Evolutionary conservation across 2,329 filamentous ascomycete species (phyloP).

Genomic region (Colletotrichum coccodes): DNA sequence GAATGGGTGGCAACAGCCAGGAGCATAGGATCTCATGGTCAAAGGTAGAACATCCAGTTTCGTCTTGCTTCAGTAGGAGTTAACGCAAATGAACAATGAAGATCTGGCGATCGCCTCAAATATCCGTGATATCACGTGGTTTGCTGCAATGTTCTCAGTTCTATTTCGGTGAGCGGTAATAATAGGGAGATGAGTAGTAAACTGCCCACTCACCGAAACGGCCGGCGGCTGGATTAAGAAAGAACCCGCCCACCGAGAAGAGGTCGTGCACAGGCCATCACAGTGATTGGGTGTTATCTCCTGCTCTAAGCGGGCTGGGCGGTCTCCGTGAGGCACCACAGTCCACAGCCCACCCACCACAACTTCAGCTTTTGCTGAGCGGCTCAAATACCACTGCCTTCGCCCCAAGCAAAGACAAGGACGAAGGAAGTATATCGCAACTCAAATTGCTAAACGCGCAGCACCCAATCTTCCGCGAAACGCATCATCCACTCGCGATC

Average conservation of each 20-base stretch:
- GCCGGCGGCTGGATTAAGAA: not conserved
- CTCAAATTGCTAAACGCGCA: not conserved
- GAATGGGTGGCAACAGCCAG: not conserved
- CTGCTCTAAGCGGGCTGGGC: constrained; percentile 29
- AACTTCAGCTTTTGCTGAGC: constrained; percentile 32
- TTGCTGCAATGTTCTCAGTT: not conserved
- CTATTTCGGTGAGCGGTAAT: not conserved
- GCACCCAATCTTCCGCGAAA: constrained; percentile 6
- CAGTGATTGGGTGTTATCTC: constrained; percentile 22
- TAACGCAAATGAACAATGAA: not conserved
- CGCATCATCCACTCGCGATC: not conserved
- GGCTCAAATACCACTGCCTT: constrained; percentile 25
- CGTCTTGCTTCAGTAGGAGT: not conserved
- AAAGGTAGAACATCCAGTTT: not conserved
- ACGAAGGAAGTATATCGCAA: constrained; percentile 1
- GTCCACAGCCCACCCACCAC: constrained; percentile 31
- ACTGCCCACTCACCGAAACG: not conserved
- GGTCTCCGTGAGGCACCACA: constrained; percentile 27
- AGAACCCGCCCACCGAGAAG: not conserved
- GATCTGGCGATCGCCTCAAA: too few species aligned
- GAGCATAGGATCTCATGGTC: not conserved
- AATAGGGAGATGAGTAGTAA: too few species aligned
- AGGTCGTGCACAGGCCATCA: constrained; percentile 3
- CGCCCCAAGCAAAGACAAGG: constrained; percentile 5
- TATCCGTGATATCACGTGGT: not conserved